Evolutionary conservation across 192 early-diverging fungal species (phyloP), one percentile per base, ranked within the genome.

Genomic region (Umbelopsis vinacea): DNA sequence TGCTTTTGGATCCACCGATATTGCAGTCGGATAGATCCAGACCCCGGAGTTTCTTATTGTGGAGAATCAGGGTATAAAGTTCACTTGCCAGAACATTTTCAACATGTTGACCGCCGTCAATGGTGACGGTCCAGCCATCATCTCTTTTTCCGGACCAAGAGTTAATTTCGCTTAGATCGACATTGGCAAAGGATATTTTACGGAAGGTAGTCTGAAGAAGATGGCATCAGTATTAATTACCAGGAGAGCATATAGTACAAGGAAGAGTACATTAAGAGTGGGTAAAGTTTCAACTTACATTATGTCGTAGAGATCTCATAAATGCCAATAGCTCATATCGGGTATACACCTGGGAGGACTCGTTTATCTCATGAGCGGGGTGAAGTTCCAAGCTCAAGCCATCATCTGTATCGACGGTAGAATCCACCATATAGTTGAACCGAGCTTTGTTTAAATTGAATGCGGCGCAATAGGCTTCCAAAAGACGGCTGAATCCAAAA

Each of bases 401-500:
- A 68, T 40, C 29, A 17, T 57, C 52, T 2, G 12, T 54, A 43
- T 63, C 71, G 1, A 40, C 2, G 19, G 45, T 23, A 21, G 17
- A 6, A n/a, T 54, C 71, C 19, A 79, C 33, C 10, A 19, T 6
- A 43, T 71, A 75, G 0, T 55, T 37, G 45, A 75, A 69, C 1
- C 78, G 50, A 2, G 40, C 29, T 37, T 75, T 74, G 68, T 79
- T 74, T n/a, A 79, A 40, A 54, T 75, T 75, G 67, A 79, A 66
- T 5, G 78, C 68, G 14, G 78, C 78, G 33, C 78, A 79, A 26
- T 79, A 75, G 14, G 78, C 73, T 52, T 75, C 73, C 0, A 79
- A 19, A 3, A 72, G 45, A 14, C 66, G 33, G 19, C 72, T 35
- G 37, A 79, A 79, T 11, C 57, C 57, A 26, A 52, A 55, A 24